Evolutionary conservation across 257 asterid genomes (phyloP).

Genomic region (Leptodermis oblonga): DNA sequence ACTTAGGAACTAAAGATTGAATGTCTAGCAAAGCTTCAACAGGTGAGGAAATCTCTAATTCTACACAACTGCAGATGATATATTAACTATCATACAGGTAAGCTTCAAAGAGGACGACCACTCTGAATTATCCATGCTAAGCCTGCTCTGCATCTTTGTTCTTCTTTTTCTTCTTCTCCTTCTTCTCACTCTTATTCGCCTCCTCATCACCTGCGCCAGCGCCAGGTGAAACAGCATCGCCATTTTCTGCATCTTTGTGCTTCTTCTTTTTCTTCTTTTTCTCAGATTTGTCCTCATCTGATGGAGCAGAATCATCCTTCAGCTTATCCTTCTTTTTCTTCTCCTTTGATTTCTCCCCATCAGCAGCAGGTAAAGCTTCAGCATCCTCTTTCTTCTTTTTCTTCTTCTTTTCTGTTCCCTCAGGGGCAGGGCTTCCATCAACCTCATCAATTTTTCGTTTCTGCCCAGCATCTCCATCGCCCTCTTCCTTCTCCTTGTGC

Average conservation of each 20-base stretch:
- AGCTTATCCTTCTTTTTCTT: conserved; percentile 50
- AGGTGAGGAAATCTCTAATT: conserved; percentile 13
- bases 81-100: conserved; percentile 20
- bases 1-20: neutral
- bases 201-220: conserved; percentile 30
- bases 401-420: conserved; percentile 26
- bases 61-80: conserved; percentile 28
- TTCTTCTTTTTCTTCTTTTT: conserved; percentile 55
- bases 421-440: conserved; percentile 45
- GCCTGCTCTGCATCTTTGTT: conserved; percentile 52
- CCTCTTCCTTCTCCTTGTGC: conserved; percentile 35
- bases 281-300: conserved; percentile 61
- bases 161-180: conserved; percentile 67
- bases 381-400: conserved; percentile 35
- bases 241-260: conserved; percentile 38
- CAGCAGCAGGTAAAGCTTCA: conserved; percentile 34
- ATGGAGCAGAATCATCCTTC: conserved; percentile 22
- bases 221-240: conserved; percentile 28
- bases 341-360: conserved; percentile 59
- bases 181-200: conserved; percentile 52
- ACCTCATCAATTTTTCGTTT: conserved; percentile 58
- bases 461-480: conserved; percentile 38
- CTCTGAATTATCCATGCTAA: conserved; percentile 14
- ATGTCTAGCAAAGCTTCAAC: conserved; percentile 8
- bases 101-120: conserved; percentile 14